These are phyloP conservation scores for Gracilaria domingensis DNA, from an alignment of 23 red algal genomes.

Conservation along the genomic window DNA sequence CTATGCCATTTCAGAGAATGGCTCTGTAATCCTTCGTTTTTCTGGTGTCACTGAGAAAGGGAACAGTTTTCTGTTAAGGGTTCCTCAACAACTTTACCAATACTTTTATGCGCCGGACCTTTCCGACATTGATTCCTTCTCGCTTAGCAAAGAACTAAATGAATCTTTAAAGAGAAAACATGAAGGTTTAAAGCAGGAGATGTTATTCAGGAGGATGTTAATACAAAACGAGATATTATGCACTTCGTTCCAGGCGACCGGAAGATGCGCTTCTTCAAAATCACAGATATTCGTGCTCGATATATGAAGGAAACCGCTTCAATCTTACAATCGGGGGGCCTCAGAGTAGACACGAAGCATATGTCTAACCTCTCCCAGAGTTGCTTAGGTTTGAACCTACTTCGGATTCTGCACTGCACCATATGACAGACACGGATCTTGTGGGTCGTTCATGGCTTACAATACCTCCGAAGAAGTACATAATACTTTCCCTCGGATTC, in stretches of 20 bases:
- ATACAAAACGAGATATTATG: constrained; percentile 60
- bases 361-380: constrained; percentile 15
- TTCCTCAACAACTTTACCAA: constrained; percentile 82
- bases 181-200: not conserved
- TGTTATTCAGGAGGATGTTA: constrained; percentile 51
- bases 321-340: constrained; percentile 18
- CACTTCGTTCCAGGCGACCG: not conserved
- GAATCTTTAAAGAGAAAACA: not conserved
- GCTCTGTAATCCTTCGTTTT: constrained; percentile 67
- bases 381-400: constrained; percentile 85
- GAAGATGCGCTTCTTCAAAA: not conserved
- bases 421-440: constrained; percentile 91
- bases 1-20: not conserved
- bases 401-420: constrained; percentile 85
- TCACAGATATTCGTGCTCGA: constrained; percentile 46
- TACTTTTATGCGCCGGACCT: constrained; percentile 85
- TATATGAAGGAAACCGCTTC: constrained; percentile 23
- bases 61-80: constrained; percentile 62
- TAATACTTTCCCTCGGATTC: constrained; percentile 8
- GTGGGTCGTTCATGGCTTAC: constrained; percentile 97
- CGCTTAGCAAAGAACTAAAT: constrained; percentile 40
- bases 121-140: not conserved
- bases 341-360: constrained; percentile 19
- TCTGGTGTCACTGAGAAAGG: constrained; percentile 87
- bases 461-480: constrained; percentile 75